Base-by-base conservation (phyloP, 805 yeast species). In the Sugiyamaella lignohabitans region DNA sequence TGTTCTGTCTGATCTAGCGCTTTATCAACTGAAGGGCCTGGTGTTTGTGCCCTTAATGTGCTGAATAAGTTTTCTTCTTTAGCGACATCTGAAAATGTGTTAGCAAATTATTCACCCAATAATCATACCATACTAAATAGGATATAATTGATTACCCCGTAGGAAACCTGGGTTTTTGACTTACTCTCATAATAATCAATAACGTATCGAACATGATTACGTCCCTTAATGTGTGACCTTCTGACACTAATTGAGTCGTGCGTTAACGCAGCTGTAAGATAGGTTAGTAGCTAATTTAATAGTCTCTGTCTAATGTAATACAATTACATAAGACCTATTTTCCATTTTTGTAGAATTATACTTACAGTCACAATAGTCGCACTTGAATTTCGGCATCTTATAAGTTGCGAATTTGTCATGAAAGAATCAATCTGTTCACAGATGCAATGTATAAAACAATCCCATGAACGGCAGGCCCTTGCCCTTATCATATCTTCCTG, bases 161-260 rank as follows among this genome's bases (percentile, higher is more conserved):
- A 8, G 8, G 14, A 8, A 8, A 8, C 32, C 14, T 27, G 8
- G 14, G 8, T 8, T 5, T 16, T 5, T 5, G 32, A 46, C 66
- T 55, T 59, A 57, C 71, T 66, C 55, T 84, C 85, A 60, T 84
- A 87, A 67, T 85, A 87, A 47, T 82, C 84, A 49, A 87, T 79
- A 43, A 83, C 84, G 45, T 75, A 71, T 50, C 76, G 73, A 38
- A 84, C 69, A 63, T 87, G 96, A 62, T 84, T 82, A 56, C 76
- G 78, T 6, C 96, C 96, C 35, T 74, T 68, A 37, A 84, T 63
- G 64, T 87, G 96, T 37, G 87, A 80, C 58, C 83, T 82, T 19
- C 95, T 67, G 46, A 87, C 96, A 66, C 93, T 83, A 56, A 79
- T 70, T n/a, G 93, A 83, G 64, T 87, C 95, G 61, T 87, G 96